These are phyloP conservation scores for Codiaeum variegatum DNA, from an alignment of 441 rosid genomes.

Conservation along the genomic window DNA sequence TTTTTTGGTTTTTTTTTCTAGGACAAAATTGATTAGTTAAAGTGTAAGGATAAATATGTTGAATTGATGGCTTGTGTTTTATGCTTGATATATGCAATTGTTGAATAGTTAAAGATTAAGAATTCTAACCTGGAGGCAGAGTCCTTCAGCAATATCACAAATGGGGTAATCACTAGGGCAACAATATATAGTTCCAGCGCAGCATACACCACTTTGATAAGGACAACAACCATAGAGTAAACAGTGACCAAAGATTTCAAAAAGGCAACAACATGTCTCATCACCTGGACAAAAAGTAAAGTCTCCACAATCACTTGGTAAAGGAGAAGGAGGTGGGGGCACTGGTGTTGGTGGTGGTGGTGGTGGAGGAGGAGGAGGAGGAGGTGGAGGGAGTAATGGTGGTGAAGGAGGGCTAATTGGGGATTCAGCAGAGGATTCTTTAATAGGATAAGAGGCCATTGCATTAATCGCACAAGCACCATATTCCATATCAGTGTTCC, in stretches of 20 bases:
- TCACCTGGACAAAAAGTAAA: constrained; percentile 45
- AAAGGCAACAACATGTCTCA: constrained; percentile 63
- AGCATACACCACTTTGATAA: constrained; percentile 58
- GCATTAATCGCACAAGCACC: constrained; percentile 80
- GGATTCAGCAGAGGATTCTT: constrained; percentile 44
- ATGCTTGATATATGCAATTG: neutral
- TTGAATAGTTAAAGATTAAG: neutral
- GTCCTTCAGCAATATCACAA: constrained; percentile 52
- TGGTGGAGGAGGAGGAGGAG: no score
- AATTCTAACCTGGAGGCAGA: constrained; percentile 51
- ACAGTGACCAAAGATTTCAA: constrained; percentile 40
- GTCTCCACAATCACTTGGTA: constrained; percentile 60
- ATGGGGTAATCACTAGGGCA: constrained; percentile 67
- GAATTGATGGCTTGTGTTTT: neutral
- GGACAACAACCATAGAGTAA: constrained; percentile 55
- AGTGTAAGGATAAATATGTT: no score
- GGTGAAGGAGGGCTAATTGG: constrained; percentile 43
- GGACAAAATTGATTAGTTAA: no score
- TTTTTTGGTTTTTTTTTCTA: no score
- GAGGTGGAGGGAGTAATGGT: no score
- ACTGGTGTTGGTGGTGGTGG: constrained; percentile 38
- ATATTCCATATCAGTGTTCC: constrained; percentile 37
- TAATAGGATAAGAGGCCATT: constrained; percentile 71
- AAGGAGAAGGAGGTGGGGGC: constrained; percentile 53
- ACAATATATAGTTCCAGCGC: constrained; percentile 43